Percentiles rank a stretch among this genome's conserved stretches.
Evolutionary conservation across 768 basidiomycete species (phyloP).

Genomic region (Russula virescens): DNA sequence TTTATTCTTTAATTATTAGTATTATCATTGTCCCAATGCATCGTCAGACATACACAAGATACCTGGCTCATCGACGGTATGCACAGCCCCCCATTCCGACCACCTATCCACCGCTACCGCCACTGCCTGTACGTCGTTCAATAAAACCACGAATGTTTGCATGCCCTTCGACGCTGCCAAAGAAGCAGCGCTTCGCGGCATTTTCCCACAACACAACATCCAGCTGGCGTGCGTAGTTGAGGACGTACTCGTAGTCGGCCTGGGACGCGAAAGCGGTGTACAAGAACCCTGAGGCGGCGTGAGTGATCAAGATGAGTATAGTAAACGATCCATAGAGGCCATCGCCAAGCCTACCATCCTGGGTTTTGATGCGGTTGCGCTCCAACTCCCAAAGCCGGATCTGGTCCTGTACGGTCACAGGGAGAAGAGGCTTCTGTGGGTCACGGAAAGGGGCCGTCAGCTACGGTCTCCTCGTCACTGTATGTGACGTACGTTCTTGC

Average conservation of each 20-base stretch:
- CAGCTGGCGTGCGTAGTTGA: slow-evolving; percentile 78
- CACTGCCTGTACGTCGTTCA: slow-evolving; percentile 58
- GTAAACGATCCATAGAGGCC: background rate
- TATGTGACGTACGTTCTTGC: slow-evolving; percentile 63
- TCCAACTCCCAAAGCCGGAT: slow-evolving; percentile 97
- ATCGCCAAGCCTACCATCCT: slow-evolving; percentile 60
- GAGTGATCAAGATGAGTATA: background rate
- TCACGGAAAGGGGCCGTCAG: background rate
- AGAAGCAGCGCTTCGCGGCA: slow-evolving; percentile 67
- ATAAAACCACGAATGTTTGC: slow-evolving; percentile 75
- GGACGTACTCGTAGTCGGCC: slow-evolving; percentile 82
- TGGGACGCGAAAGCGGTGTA: slow-evolving; percentile 85
- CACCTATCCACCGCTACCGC: slow-evolving; percentile 11
- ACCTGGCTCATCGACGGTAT: background rate
- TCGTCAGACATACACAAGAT: background rate
- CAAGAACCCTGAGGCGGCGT: slow-evolving; percentile 56
- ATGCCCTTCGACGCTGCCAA: slow-evolving; percentile 74
- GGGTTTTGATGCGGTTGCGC: slow-evolving; percentile 80
- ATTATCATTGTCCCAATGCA: background rate
- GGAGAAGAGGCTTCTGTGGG: slow-evolving; percentile 79
- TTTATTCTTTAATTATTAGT: too few species aligned
- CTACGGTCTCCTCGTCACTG: slow-evolving; percentile 1
- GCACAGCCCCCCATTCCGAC: background rate
- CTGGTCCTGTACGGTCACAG: slow-evolving; percentile 97
- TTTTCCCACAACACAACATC: slow-evolving; percentile 84